Evolutionary conservation across 495 filamentous ascomycete genomes (phyloP), one percentile per base, ranked within the genome.

Genomic region (Schizothecium vesticola): DNA sequence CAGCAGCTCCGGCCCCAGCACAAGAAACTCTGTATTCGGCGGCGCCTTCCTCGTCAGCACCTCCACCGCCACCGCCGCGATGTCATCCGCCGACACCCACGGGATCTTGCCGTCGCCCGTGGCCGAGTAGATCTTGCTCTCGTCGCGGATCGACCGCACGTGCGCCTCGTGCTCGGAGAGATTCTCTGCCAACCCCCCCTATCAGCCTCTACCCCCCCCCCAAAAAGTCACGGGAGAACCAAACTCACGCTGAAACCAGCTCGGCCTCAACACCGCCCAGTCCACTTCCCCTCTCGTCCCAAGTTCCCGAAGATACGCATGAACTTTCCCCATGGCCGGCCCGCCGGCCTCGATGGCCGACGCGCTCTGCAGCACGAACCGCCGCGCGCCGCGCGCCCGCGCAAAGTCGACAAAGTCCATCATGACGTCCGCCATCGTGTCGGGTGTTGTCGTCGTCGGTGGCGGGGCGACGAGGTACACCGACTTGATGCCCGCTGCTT

Each of bases 1-100:
- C 1, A 85, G 69, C 58, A 83, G 62, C 65, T 85, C 82, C 1
- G 81, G 74, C 7, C 84, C 84, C 5, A 86, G 67, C 19, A 86
- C 67, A 19, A 79, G 8, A 65, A 78, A 78, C 58, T 84, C 83
- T 0, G 77, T 79, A 64, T 85, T 84, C 21, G 78, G 77, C 13
- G 80, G 65, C n/a, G 75, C 70, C 58, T 69, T 33, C 21, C 75
- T 74, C 9, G 80, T 85, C 59, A 86, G 69, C 3, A 77, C 76
- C 33, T 76, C 69, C 55, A 80, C 77, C 26, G 80, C 83, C 3
- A 84, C 80, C 23, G 78, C 75, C 1, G 83, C 82, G 61, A 86
- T 83, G 64, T 85, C 84, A 19, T 80, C 71, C 7, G 78, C 78
- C 22, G 78, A 79, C n/a, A 85, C 71, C 72, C 81, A 85, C 0